Evolutionary conservation across 2,329 filamentous ascomycete species (phyloP).

Genomic region (Xylaria sp.): DNA sequence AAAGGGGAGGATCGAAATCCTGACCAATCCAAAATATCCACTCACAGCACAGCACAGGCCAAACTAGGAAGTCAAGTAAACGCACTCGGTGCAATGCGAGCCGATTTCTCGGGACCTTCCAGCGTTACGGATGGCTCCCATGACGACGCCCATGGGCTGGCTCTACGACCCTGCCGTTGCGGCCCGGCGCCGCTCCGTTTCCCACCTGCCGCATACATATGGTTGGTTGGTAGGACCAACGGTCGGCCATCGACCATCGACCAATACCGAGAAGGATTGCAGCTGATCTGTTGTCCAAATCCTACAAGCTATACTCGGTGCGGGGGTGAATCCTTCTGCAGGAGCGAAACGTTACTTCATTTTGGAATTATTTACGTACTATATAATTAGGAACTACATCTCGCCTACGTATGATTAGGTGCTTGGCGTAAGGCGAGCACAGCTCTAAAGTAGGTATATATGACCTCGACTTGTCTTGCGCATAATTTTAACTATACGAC

Average conservation of each 20-base stretch:
- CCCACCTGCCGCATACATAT: slow-evolving; percentile 5
- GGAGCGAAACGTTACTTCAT: no score
- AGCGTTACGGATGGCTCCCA: neutral
- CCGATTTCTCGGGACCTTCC: slow-evolving; percentile 8
- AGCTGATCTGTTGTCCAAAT: no score
- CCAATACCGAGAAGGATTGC: neutral
- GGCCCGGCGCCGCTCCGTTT: neutral
- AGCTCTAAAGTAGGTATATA: no score
- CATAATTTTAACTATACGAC: neutral
- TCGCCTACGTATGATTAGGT: no score
- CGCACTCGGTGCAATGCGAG: slow-evolving; percentile 20
- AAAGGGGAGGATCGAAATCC: neutral
- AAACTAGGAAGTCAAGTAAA: neutral
- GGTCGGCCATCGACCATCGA: neutral
- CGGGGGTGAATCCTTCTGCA: no score
- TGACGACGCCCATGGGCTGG: slow-evolving; percentile 7
- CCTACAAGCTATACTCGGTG: no score
- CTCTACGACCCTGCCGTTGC: neutral
- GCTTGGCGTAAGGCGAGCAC: no score
- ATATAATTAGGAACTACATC: no score
- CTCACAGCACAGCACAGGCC: neutral
- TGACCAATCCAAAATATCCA: neutral
- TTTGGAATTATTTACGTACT: no score
- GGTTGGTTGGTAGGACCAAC: neutral
- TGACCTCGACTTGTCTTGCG: neutral